A percentile compares a stretch with the other conserved stretches of the same genome.
Evolutionary conservation across 164 flowering plant genomes (phyloP).

Genomic region (Berberis thunbergii): DNA sequence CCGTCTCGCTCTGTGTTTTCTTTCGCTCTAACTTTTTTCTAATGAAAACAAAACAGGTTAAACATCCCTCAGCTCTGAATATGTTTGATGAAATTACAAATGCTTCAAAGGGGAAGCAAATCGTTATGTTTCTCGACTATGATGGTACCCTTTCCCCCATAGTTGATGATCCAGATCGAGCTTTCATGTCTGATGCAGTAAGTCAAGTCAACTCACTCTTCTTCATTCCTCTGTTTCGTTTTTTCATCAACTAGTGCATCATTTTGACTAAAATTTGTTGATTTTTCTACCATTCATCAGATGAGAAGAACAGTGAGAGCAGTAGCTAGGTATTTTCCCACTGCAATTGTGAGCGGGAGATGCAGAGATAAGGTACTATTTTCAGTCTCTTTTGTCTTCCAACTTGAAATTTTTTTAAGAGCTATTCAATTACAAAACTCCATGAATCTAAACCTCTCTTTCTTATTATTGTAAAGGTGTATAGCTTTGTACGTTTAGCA

Average conservation of each 20-base stretch:
- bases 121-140: slow-evolving; percentile 80
- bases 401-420: background rate
- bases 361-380: slow-evolving; percentile 35
- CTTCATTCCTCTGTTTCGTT: background rate
- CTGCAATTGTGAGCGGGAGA: slow-evolving; percentile 81
- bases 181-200: slow-evolving; percentile 83
- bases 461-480: slow-evolving; percentile 37
- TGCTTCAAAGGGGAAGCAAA: slow-evolving; percentile 60
- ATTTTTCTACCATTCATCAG: slow-evolving; percentile 7
- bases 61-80: slow-evolving; percentile 72
- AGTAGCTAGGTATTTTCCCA: slow-evolving; percentile 61
- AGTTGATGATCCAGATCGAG: slow-evolving; percentile 78
- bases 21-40: background rate
- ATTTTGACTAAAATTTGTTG: background rate
- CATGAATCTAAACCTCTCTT: background rate
- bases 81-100: slow-evolving; percentile 56
- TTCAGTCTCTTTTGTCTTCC: background rate
- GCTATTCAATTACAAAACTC: background rate
- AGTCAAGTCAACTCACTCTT: background rate
- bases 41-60: slow-evolving; percentile 23
- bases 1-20: background rate
- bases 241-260: background rate
- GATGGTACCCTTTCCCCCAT: slow-evolving; percentile 95
- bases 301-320: slow-evolving; percentile 43
- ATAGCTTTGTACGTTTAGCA: slow-evolving; percentile 48